Base-by-base conservation (phyloP, 129 eudicot genomes). In the Sambucus nigra region DNA sequence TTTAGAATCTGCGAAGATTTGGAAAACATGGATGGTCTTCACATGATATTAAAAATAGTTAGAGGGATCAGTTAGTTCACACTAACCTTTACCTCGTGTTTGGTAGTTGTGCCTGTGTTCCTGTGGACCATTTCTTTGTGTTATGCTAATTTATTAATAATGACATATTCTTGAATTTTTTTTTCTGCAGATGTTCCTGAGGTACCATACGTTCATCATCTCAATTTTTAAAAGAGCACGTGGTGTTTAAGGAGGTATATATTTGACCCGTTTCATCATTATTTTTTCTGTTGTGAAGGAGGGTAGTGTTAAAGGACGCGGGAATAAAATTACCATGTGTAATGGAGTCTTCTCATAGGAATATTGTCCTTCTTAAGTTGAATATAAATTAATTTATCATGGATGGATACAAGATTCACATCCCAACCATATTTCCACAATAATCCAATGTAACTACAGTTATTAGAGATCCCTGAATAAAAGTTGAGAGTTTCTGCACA, bases 1-100 rank as follows among this genome's bases (percentile, higher is more conserved):
- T 84, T 84, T 46, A 78, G 84, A 44, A 58, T 71, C 29, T 84
- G 87, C 18, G 97, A 88, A 71, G 97, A 88, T 79, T 64, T 84
- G 74, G 85, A 80, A 61, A 76, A 88, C 59, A 27, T 72, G 69
- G 97, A 88, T 58, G 79, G 78, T 26, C 97, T 88, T 65, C 94
- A 80, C 72, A 35, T 78, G 73, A 75, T 88, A 1, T 88, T 72
- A 71, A 88, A 84, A 68, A 88, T 84, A 59, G 71, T 84, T 68
- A 73, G 76, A 57, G 97, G 92, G 69, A 80, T 88, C 75, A 75
- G 97, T 88, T 38, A 84, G 76, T 70, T 46, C 21, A 51, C 47
- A 26, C 20, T 12, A 11, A 19, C 28, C 29, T 35, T 35, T 8
- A 11, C 41, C 41, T 35, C 1, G 41, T 35, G 41, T 35, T 35